These are phyloP conservation scores for Rhodotorula mucilaginosa DNA, from an alignment of 1,284 basidiomycete genomes.

Conservation along the genomic window DNA sequence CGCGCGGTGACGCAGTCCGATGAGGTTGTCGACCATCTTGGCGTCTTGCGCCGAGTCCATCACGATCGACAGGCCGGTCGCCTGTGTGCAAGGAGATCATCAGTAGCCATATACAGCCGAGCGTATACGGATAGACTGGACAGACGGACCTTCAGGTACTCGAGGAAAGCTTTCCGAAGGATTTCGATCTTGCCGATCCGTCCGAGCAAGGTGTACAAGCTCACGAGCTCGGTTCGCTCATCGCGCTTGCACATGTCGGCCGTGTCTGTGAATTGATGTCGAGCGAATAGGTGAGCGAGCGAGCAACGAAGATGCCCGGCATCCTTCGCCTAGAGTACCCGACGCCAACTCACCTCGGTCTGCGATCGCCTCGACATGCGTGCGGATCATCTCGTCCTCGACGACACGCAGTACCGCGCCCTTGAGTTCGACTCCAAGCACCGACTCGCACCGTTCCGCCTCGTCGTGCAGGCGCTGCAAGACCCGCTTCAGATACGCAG, in stretches of 20 bases:
- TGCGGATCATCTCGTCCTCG: slow-evolving; percentile 38
- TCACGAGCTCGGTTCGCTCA: slow-evolving; percentile 53
- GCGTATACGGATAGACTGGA: slow-evolving; percentile 37
- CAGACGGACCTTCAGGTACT: slow-evolving; percentile 53
- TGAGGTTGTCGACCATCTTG: slow-evolving; percentile 72
- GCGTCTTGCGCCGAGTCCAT: slow-evolving; percentile 61
- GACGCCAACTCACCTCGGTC: slow-evolving; percentile 27
- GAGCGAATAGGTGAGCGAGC: background rate
- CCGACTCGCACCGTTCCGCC: slow-evolving; percentile 55
- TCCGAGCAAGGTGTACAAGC: slow-evolving; percentile 64
- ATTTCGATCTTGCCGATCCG: slow-evolving; percentile 60
- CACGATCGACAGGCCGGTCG: slow-evolving; percentile 55
- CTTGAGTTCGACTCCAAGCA: slow-evolving; percentile 50
- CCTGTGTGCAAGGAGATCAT: slow-evolving; percentile 49
- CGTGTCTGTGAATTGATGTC: slow-evolving; percentile 9
- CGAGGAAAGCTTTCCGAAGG: slow-evolving; percentile 64
- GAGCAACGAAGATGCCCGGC: too few relatives aligned
- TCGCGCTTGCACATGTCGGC: slow-evolving; percentile 20
- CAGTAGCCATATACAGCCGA: too few relatives aligned
- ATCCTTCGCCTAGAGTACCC: background rate
- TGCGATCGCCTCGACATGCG: slow-evolving; percentile 38
- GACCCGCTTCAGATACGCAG: slow-evolving; percentile 59
- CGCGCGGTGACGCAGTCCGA: slow-evolving; percentile 66
- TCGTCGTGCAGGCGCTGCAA: slow-evolving; percentile 59
- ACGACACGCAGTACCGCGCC: slow-evolving; percentile 25